These are phyloP conservation scores for Candida boleticola DNA, from an alignment of 805 yeast species.

Conservation along the genomic window DNA sequence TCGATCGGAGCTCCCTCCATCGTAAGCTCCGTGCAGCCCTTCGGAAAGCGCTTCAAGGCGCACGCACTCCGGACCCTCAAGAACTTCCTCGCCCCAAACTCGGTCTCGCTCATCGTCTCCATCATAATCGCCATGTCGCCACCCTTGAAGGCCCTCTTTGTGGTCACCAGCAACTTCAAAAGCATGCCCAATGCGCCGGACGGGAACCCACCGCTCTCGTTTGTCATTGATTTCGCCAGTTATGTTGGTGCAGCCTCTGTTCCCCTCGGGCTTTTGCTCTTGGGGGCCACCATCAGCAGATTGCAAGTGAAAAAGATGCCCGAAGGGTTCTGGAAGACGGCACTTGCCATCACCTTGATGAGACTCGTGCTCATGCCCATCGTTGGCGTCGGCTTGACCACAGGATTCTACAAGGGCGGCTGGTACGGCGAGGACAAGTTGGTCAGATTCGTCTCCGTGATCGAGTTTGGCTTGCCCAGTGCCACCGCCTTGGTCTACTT, in stretches of 20 bases:
- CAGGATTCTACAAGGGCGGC: constrained; percentile 58
- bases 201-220: constrained; percentile 75
- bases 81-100: constrained; percentile 68
- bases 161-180: constrained; percentile 18
- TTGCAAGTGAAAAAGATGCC: constrained; percentile 60
- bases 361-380: constrained; percentile 75
- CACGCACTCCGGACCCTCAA: constrained; percentile 21
- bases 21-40: neutral
- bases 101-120: constrained; percentile 65
- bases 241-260: constrained; percentile 87
- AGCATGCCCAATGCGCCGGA: constrained; percentile 80
- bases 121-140: constrained; percentile 80
- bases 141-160: constrained; percentile 65
- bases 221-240: constrained; percentile 74
- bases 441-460: constrained; percentile 68
- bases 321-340: constrained; percentile 68
- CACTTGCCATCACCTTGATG: constrained; percentile 51
- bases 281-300: constrained; percentile 88
- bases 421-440: constrained; percentile 63
- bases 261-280: constrained; percentile 75
- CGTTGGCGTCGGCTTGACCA: constrained; percentile 59
- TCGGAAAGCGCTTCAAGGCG: neutral
- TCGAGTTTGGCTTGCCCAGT: constrained; percentile 79
- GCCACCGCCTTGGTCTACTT: constrained; percentile 87
- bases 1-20: neutral